Conservation (phyloP, 345 rosid species). For the Diplotaxis tenuifolia region DNA sequence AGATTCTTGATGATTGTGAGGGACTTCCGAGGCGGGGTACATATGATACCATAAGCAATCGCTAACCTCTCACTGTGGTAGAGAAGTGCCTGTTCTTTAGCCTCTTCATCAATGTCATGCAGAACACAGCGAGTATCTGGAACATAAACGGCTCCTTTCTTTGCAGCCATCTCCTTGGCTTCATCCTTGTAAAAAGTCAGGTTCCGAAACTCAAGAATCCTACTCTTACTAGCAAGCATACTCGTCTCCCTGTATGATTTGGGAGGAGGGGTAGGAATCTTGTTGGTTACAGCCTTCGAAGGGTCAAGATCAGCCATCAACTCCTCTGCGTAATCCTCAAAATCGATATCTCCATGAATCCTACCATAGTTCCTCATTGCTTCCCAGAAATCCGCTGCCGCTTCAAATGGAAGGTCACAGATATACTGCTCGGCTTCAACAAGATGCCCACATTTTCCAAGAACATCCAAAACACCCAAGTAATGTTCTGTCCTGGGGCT, state of each 20-base stretch:
- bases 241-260: conserved; percentile 50
- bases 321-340: conserved; percentile 62
- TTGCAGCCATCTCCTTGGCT: conserved; percentile 54
- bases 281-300: conserved; percentile 46
- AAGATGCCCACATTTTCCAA: conserved; percentile 68
- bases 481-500: conserved; percentile 49
- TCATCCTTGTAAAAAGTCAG: conserved; percentile 67
- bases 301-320: conserved; percentile 62
- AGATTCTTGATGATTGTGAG: conserved; percentile 77
- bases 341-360: conserved; percentile 63
- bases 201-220: conserved; percentile 55
- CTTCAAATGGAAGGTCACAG: conserved; percentile 52
- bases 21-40: conserved; percentile 65
- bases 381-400: conserved; percentile 63
- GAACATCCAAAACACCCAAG: conserved; percentile 59
- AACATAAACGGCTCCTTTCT: conserved; percentile 56
- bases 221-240: conserved; percentile 69
- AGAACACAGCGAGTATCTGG: conserved; percentile 71
- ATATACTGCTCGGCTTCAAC: conserved; percentile 57
- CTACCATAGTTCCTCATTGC: conserved; percentile 52
- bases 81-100: conserved; percentile 74
- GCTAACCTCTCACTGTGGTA: conserved; percentile 81
- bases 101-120: conserved; percentile 82
- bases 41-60: conserved; percentile 75
- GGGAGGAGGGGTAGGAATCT: conserved; percentile 56